phyloP scores from a whole-genome alignment of 1,139 yeast species.

The Geotrichum macrosporum region DNA sequence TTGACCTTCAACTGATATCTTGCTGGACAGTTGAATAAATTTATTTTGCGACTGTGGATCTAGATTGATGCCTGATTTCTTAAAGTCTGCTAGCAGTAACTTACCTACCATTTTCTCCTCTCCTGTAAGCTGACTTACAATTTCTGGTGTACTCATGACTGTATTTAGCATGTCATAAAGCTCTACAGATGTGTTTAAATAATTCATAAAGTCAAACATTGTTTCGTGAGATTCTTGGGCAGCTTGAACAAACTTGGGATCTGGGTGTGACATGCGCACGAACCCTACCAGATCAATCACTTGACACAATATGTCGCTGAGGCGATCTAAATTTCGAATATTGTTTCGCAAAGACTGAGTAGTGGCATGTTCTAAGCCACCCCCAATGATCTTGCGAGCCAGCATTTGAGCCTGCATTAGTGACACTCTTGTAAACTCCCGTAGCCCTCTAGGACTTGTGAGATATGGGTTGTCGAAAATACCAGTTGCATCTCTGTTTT shows the following conservation, averaged over 20 bases:
- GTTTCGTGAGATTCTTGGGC: constrained; percentile 87
- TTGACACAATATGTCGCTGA: constrained; percentile 84
- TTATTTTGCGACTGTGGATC: constrained; percentile 56
- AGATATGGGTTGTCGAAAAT: constrained; percentile 69
- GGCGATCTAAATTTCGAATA: constrained; percentile 68
- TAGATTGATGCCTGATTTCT: constrained; percentile 86
- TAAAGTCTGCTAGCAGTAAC: constrained; percentile 76
- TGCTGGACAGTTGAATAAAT: constrained; percentile 76
- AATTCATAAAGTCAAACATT: constrained; percentile 92
- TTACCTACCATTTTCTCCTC: constrained; percentile 86
- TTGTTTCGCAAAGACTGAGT: constrained; percentile 40
- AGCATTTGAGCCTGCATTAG: constrained; percentile 58
- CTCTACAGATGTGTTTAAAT: constrained; percentile 77
- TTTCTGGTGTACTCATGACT: constrained; percentile 48
- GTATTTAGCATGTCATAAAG: constrained; percentile 56
- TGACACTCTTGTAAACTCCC: constrained; percentile 62
- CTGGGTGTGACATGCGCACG: constrained; percentile 83
- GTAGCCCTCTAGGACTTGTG: constrained; percentile 64
- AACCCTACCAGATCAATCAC: constrained; percentile 94
- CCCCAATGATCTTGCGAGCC: constrained; percentile 50
- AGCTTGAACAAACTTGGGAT: constrained; percentile 59
- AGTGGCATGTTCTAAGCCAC: constrained; percentile 37
- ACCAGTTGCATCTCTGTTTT: constrained; percentile 44
- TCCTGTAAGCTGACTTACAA: constrained; percentile 44
- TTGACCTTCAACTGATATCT: constrained; percentile 79